Evolutionary conservation across 2,329 filamentous ascomycete species (phyloP), one percentile per base, ranked within the genome.

Genomic region (Fusarium tuaranense): DNA sequence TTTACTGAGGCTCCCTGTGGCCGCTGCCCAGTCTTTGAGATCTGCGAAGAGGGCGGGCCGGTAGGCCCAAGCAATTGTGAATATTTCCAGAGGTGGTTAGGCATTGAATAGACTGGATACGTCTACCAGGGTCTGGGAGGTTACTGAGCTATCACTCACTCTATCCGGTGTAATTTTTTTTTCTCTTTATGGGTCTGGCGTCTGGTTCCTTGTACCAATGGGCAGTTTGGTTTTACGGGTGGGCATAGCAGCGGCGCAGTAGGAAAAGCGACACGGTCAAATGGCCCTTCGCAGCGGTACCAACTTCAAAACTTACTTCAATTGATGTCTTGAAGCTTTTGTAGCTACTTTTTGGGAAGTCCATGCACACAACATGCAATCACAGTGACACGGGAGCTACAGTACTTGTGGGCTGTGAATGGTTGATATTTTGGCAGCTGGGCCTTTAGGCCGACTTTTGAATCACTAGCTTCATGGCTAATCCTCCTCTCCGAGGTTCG

Each of bases 1-100:
- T 91, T 96, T 75, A 97, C 94, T 2, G 95, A 98, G 82, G 92
- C 93, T 3, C 97, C 97, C 1, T 99, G 97, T 82, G 95, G 96
- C 2, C 89, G 91, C 65, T 99, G 97, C 82, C 97, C 97, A 0
- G 96, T 98, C 3, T 98, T 98, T 81, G 93, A 97, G 68, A 88
- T 98, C 2, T 99, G 97, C 81, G 93, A 94, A 75, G 94, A 97
- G 70, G 95, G 95, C 8, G 96, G 96, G 0, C 94, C 95, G 0
- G 95, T 99, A 25, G 97, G 93, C 78, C 94, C 96, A 0, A 93
- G 91, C 74, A 97, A 93, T 61, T 99, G 97, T 83, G 93, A 95
- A 64, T 99, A 99, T 81, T 98, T 97, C 80, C 90, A 93, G 73
- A 90, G 92, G 63, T 99, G 97, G 97, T 83, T 98, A 55, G 88